These are phyloP conservation scores for Elsinoe ampelina DNA, from an alignment of 2,329 filamentous ascomycete genomes.

Conservation along the genomic window DNA sequence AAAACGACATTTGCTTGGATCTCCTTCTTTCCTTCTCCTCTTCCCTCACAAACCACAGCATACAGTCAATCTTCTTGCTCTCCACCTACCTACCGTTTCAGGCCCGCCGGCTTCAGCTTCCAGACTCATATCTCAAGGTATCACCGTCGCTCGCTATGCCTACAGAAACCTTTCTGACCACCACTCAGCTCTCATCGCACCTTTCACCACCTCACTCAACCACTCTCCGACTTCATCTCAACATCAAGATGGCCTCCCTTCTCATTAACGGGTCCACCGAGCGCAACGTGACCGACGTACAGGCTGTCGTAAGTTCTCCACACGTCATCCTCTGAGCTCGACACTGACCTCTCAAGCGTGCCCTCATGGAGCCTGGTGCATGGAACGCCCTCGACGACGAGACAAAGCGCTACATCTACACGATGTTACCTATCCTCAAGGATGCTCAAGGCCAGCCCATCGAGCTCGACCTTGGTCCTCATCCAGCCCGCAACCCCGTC, in stretches of 20 bases:
- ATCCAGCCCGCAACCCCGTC: not conserved
- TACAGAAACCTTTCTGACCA: not conserved
- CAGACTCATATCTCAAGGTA: not conserved
- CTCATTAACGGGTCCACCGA: not conserved
- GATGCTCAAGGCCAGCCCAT: not conserved
- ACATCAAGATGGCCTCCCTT: not conserved
- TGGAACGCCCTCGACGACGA: not conserved
- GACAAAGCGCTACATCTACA: not conserved
- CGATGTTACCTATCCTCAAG: not conserved
- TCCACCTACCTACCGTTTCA: not conserved
- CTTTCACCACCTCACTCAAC: not conserved
- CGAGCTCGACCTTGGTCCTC: not conserved
- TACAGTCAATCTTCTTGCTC: not conserved
- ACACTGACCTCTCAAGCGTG: not conserved
- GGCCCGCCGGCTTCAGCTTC: no score
- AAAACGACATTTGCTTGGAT: not conserved
- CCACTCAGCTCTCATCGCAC: not conserved
- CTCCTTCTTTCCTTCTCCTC: not conserved
- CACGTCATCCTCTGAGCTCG: not conserved
- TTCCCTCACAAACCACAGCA: not conserved
- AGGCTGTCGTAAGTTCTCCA: not conserved
- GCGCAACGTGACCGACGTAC: not conserved
- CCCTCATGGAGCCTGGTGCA: not conserved
- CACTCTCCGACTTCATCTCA: not conserved
- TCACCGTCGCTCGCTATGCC: not conserved